phyloP scores from a whole-genome alignment of 2,329 filamentous ascomycete species.

The Sclerotinia nivalis region DNA sequence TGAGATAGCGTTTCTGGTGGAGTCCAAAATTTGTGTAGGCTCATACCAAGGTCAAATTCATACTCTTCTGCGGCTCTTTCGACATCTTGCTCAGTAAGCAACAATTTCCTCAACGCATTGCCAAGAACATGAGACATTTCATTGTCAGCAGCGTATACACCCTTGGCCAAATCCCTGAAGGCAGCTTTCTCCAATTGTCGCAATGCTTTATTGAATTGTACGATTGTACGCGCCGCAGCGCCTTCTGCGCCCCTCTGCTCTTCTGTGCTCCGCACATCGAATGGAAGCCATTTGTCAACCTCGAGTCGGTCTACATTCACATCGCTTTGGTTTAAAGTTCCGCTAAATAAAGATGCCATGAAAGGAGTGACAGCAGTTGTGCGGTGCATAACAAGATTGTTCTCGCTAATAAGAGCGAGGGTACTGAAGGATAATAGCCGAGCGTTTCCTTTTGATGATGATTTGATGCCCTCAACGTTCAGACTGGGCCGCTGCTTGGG shows the following conservation, averaged over 20 bases:
- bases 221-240: neutral
- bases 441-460: neutral
- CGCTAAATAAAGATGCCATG: conserved; percentile 20
- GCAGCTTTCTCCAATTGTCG: neutral
- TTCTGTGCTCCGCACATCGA: neutral
- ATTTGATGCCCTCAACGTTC: neutral
- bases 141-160: conserved; percentile 4
- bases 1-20: neutral
- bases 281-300: conserved; percentile 20
- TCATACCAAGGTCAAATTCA: neutral
- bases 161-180: neutral
- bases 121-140: neutral
- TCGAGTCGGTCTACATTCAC: neutral
- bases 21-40: neutral
- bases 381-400: conserved; percentile 6
- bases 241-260: neutral
- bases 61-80: neutral
- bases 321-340: neutral
- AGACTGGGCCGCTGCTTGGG: neutral
- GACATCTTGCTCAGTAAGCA: neutral
- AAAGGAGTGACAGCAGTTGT: conserved; percentile 24
- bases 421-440: neutral
- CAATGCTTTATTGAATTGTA: conserved; percentile 8
- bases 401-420: neutral
- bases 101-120: neutral